Evolutionary conservation across 108 stramenopile species (phyloP).

Genomic region (Nitzschia putrida): DNA sequence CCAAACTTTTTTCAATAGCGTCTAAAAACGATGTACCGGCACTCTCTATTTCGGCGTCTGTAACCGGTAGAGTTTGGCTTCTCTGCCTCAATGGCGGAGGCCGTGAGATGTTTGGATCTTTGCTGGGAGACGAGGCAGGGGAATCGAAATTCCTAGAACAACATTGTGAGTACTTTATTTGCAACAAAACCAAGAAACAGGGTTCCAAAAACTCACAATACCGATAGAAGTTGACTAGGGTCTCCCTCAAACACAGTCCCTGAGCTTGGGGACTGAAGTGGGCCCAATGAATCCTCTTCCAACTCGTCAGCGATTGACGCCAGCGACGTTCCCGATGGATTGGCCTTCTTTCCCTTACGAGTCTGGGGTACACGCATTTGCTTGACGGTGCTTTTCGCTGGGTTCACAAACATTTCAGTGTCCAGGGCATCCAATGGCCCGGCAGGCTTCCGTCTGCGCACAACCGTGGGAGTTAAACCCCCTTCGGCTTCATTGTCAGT

Average conservation of each 20-base stretch:
- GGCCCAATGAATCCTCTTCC: too few species aligned
- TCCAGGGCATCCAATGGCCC: slow-evolving; percentile 53
- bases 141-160: background rate
- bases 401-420: slow-evolving; percentile 54
- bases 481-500: slow-evolving; percentile 38
- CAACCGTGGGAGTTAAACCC: background rate
- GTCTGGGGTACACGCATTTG: slow-evolving; percentile 75
- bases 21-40: slow-evolving; percentile 83
- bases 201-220: background rate
- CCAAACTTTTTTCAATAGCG: slow-evolving; percentile 65
- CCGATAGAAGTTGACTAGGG: background rate
- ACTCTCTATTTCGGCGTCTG: slow-evolving; percentile 78
- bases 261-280: too few species aligned
- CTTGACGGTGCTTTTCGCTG: slow-evolving; percentile 38
- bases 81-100: slow-evolving; percentile 1
- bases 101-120: background rate
- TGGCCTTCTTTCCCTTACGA: slow-evolving; percentile 2
- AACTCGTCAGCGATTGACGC: too few species aligned
- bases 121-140: background rate
- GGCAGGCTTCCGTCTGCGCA: background rate
- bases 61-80: slow-evolving; percentile 43
- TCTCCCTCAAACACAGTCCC: background rate
- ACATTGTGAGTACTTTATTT: background rate
- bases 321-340: too few species aligned
- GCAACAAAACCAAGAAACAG: background rate